Conservation (phyloP, 2,329 filamentous ascomycete genomes). For the Colletotrichum sp. region DNA sequence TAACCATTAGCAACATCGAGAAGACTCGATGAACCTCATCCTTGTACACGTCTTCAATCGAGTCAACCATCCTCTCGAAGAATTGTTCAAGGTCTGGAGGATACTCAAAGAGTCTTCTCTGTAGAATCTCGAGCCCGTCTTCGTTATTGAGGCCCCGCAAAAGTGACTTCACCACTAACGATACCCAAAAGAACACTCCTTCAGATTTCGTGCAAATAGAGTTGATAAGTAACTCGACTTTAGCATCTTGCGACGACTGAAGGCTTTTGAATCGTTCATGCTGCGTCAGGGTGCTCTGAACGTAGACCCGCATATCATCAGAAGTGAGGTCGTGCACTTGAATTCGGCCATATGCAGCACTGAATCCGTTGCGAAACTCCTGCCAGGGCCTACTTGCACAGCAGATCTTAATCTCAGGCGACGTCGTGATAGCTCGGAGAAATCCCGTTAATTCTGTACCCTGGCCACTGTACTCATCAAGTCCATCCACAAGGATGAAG, state of each 20-base stretch:
- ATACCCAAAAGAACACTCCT: not conserved
- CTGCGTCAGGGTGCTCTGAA: not conserved
- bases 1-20: not conserved
- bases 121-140: fast-evolving
- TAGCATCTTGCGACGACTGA: not conserved
- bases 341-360: slow-evolving; percentile 6
- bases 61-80: not conserved
- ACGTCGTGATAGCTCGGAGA: slow-evolving; percentile 10
- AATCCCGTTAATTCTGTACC: slow-evolving; percentile 30
- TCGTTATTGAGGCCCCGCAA: fast-evolving
- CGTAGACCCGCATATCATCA: slow-evolving; percentile 31
- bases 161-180: not conserved
- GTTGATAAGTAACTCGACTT: not conserved
- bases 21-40: not conserved
- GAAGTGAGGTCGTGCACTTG: slow-evolving; percentile 30
- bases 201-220: not conserved
- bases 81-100: not conserved
- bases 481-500: slow-evolving; percentile 33
- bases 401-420: slow-evolving; percentile 35
- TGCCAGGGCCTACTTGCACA: slow-evolving; percentile 36
- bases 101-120: not conserved
- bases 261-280: not conserved
- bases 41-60: not conserved
- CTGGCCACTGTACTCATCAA: slow-evolving; percentile 38
- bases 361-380: slow-evolving; percentile 30